Conservation (phyloP, 495 filamentous ascomycete species). For the Annulohypoxylon nitens region DNA sequence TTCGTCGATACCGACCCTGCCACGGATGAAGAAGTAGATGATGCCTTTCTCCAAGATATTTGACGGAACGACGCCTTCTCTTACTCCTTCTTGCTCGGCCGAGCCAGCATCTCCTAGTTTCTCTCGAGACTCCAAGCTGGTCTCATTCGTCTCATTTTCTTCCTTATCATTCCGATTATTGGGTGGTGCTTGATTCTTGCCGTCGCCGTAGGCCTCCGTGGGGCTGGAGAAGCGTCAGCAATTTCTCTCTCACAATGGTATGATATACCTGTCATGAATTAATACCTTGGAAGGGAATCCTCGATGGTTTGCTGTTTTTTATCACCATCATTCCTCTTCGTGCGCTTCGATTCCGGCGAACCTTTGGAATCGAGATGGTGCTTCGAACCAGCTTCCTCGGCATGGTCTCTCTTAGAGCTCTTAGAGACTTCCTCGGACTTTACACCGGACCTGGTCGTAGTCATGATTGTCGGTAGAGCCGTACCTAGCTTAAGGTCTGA, state of each 20-base stretch:
- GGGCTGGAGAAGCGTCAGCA: constrained; percentile 37
- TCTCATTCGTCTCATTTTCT: constrained; percentile 3
- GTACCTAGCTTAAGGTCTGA: too few relatives aligned
- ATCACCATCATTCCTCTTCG: constrained; percentile 40
- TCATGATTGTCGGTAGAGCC: constrained; percentile 31
- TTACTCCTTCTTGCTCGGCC: constrained; percentile 53
- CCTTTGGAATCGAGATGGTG: constrained; percentile 40
- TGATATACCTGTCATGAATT: background rate
- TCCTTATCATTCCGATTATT: constrained; percentile 12
- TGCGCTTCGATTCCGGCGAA: constrained; percentile 40
- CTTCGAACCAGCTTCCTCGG: constrained; percentile 39
- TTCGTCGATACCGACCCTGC: constrained; percentile 78
- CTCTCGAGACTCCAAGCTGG: constrained; percentile 6
- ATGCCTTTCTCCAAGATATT: constrained; percentile 90
- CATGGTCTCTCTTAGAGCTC: constrained; percentile 28
- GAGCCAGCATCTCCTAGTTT: constrained; percentile 30
- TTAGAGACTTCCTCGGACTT: constrained; percentile 36
- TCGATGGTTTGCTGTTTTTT: constrained; percentile 49
- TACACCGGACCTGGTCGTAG: constrained; percentile 51
- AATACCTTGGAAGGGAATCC: constrained; percentile 45
- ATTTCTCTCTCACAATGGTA: background rate
- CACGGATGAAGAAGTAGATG: constrained; percentile 93
- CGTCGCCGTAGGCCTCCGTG: constrained; percentile 44
- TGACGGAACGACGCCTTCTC: constrained; percentile 71
- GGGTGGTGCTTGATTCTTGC: constrained; percentile 18